Evolutionary conservation across 2,329 filamentous ascomycete genomes (phyloP).

Genomic region (Beauveria asiatica): DNA sequence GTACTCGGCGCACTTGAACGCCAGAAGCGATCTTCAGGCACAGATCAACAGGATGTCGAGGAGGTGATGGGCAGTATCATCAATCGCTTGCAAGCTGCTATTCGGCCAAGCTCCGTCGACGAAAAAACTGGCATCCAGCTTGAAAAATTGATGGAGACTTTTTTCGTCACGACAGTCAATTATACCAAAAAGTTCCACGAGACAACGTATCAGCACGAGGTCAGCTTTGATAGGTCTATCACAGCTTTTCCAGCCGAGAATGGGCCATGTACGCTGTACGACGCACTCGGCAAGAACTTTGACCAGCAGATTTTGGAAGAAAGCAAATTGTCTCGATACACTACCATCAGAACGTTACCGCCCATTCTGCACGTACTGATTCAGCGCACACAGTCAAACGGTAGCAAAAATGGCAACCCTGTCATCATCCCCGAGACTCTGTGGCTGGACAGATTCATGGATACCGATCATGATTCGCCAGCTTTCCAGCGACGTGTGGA

Average conservation of each 20-base stretch:
- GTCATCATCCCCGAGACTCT: constrained; percentile 73
- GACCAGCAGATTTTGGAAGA: constrained; percentile 68
- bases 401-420: constrained; percentile 66
- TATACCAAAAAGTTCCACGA: constrained; percentile 47
- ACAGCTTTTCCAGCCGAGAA: constrained; percentile 48
- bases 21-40: constrained; percentile 39
- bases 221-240: constrained; percentile 52
- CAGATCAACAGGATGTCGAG: constrained; percentile 85
- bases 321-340: constrained; percentile 53
- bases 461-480: constrained; percentile 50
- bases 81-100: constrained; percentile 82
- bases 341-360: constrained; percentile 66
- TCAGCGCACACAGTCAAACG: constrained; percentile 69
- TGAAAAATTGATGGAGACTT: constrained; percentile 67
- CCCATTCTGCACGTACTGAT: constrained; percentile 86
- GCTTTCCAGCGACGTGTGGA: constrained; percentile 57
- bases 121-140: constrained; percentile 62
- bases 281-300: constrained; percentile 78
- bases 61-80: constrained; percentile 93
- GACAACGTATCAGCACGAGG: constrained; percentile 33
- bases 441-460: constrained; percentile 83
- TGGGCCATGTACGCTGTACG: constrained; percentile 59
- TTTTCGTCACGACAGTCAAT: constrained; percentile 54
- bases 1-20: constrained; percentile 37
- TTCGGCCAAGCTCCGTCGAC: constrained; percentile 58